Base-by-base conservation (phyloP, 2,329 filamentous ascomycete species). In the Delphinella strobiligena region DNA sequence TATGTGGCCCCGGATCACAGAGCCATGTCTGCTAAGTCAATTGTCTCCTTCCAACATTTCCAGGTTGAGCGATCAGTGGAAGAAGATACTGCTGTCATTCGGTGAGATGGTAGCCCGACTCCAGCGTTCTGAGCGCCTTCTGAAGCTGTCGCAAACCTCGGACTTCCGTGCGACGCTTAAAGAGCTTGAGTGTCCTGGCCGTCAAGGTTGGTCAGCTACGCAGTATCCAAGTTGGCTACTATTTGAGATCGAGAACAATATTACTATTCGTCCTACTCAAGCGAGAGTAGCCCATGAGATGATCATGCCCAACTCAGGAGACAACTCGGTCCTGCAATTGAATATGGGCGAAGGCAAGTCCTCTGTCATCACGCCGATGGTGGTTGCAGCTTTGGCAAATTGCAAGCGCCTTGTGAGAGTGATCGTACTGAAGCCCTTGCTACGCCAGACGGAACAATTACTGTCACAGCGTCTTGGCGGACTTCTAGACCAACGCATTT, bases 301-400 rank as follows among this genome's bases (percentile, higher is more conserved):
- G 72, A 69, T 65, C 2, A 37, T 49, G 0, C 50, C 51, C 2
- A 38, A 43, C 2, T 40, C 47, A 7, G 40, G 30, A 4, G 5
- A 35, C 1, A 61, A 60, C 31, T 45, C 49, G 1, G 68, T 78
- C 0, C 69, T 82, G 61, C 77, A 82, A 48, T 54, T 84, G 2
- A 82, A 81, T 45, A 84, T 84, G 78, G 80, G 80, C 0, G 71
- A 81, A 49, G 80, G 79, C 0, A 84, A 83, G 45, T 76, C 75
- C 0, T 80, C 78, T 0, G 72, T 82, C 1, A 83, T 87, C 36
- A 66, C 80, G 0, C 80, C 79, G 0, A 76, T 82, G 29, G 69
- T 80, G 0, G 71, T 72, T 0, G 58, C 70, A 0, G 45, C 52
- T 0, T 49, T 67, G 3, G 58, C 63, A 3, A 45, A 65, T 41